Conservation (phyloP, 768 basidiomycete genomes). For the Suillus lakei region DNA sequence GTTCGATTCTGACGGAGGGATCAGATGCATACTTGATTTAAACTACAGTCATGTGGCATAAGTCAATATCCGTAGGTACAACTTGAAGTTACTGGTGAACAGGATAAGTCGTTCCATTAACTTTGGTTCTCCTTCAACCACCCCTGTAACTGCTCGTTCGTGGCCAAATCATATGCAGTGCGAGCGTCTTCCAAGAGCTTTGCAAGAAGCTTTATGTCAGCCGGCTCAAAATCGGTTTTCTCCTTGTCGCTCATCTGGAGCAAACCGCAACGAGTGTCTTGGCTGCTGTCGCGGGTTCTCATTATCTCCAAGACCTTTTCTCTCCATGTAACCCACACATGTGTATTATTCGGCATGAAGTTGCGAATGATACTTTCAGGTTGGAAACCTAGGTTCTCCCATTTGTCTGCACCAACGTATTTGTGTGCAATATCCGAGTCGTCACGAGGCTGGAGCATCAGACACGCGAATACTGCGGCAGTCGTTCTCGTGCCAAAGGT, state of each 20-base stretch:
- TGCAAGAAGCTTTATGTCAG: not conserved
- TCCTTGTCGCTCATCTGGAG: not conserved
- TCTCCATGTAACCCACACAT: conserved; percentile 10
- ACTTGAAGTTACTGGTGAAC: conserved; percentile 29
- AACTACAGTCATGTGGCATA: too few species aligned
- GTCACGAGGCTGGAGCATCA: conserved; percentile 6
- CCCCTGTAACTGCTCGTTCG: not conserved
- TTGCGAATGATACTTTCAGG: conserved; percentile 7
- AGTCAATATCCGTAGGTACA: conserved; percentile 23
- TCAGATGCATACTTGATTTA: too few species aligned
- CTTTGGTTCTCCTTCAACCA: not conserved
- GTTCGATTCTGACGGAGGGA: too few species aligned
- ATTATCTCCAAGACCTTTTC: not conserved
- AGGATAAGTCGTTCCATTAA: not conserved
- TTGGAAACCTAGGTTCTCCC: not conserved
- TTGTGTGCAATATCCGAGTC: conserved; percentile 20
- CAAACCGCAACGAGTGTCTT: not conserved
- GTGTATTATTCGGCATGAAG: conserved; percentile 13
- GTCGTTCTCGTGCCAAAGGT: conserved; percentile 11
- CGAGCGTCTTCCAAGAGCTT: not conserved
- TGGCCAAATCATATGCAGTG: not conserved
- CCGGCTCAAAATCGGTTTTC: not conserved
- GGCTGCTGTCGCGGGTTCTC: not conserved
- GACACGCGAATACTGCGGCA: conserved; percentile 9
- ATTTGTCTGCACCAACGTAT: not conserved